Evolutionary conservation across 768 basidiomycete species (phyloP), one percentile per base, ranked within the genome.

Genomic region (Vararia minispora): DNA sequence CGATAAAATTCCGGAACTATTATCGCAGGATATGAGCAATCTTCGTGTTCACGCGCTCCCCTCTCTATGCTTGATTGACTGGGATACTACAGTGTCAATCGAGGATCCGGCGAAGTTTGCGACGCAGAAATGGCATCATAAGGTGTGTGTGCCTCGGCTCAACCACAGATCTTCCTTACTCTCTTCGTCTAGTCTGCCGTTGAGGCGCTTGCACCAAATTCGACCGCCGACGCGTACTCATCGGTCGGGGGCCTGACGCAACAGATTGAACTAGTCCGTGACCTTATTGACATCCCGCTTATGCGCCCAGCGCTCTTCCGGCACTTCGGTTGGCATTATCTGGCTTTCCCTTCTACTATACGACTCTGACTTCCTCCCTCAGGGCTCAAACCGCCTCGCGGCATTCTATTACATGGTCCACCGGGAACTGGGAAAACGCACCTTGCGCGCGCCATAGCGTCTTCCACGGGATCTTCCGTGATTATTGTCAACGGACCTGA

Each of bases 371-470:
- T 10, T 17, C n/a, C 34, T 43, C n/a, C 39, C 35, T 17, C 39
- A 75, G 89, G 86, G 25, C 68, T 99, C n/a, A 91, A 86, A 51
- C 92, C 94, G 12, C 92, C 94, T n/a, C 78, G 87, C 32, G 95
- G 95, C 4, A 83, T 98, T 31, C 71, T 98, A 14, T 72, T 99
- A 2, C 82, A 97, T 57, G 95, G 95, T 9, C 92, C 91, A 9
- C 90, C 95, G 3, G 95, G 95, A 26, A 98, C 95, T 7, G 95
- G 95, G 12, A 99, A 99, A 62, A 99, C 95, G 0, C 90, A 95
- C 53, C 67, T 99, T 2, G 94, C 95, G 9, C 79, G 90, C 44
- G 87, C 91, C 11, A 91, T 99, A 42, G 91, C 94, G 3, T 72
- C 79, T 0, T 88, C 91, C 5, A 86, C 85, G 1, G 73, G 72